phyloP scores from a whole-genome alignment of 345 rosid genomes.

The Limnanthes douglasii region DNA sequence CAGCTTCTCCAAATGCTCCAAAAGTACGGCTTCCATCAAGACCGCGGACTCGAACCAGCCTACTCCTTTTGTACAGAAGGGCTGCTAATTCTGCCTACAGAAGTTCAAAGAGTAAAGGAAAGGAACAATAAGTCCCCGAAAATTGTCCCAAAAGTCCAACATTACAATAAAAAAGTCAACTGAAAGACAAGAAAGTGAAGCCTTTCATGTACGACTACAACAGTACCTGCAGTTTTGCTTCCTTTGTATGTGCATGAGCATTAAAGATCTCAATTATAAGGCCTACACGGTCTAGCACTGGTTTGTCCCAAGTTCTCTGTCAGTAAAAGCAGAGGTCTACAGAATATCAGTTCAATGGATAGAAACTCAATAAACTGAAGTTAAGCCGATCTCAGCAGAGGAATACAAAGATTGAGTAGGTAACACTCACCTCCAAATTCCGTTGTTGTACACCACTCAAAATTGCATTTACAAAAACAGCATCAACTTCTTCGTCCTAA shows the following conservation, averaged over 20 bases:
- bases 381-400: no score
- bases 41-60: conserved; percentile 85
- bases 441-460: conserved; percentile 73
- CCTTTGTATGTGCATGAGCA: conserved; percentile 89
- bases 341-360: no score
- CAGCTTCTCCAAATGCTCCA: conserved; percentile 80
- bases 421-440: conserved; percentile 65
- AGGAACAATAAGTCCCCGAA: conserved; percentile 6
- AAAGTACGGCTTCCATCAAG: conserved; percentile 55
- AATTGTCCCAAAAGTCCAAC: background rate
- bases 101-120: conserved; percentile 4
- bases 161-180: no score
- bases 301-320: conserved; percentile 64
- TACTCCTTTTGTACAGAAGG: conserved; percentile 68
- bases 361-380: no score
- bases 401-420: conserved; percentile 4
- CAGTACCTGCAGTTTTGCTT: conserved; percentile 88
- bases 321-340: background rate
- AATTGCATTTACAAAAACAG: conserved; percentile 66
- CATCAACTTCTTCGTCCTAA: conserved; percentile 66
- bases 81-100: conserved; percentile 87
- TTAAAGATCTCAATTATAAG: conserved; percentile 91
- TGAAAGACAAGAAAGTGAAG: background rate
- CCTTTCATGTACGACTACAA: conserved; percentile 1
- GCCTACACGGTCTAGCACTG: conserved; percentile 85